Percentiles rank a stretch among this genome's conserved stretches.
phyloP scores from a whole-genome alignment of 2,329 filamentous ascomycete species.

The Penicillium janthinellum region DNA sequence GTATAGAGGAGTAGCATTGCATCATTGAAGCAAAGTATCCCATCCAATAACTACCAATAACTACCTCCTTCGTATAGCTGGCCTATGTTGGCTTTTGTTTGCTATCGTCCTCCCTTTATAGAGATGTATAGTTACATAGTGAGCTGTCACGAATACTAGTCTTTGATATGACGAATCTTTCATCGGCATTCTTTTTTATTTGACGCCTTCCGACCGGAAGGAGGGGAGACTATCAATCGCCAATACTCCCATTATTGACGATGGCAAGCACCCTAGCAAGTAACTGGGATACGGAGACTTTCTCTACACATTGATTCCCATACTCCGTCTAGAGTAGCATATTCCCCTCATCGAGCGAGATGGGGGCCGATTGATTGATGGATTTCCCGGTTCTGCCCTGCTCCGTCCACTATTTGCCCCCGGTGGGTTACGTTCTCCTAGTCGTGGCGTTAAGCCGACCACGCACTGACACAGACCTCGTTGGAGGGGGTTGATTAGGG shows the following conservation, averaged over 20 bases:
- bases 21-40: no score
- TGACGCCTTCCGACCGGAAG: background rate
- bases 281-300: background rate
- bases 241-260: background rate
- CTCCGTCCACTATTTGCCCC: constrained; percentile 4
- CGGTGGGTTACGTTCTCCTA: constrained; percentile 2
- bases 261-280: background rate
- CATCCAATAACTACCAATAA: no score
- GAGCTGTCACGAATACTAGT: background rate
- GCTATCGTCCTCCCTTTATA: background rate
- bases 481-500: constrained; percentile 6
- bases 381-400: constrained; percentile 3
- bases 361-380: background rate
- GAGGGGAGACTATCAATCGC: background rate
- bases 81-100: background rate
- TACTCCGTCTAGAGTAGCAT: background rate
- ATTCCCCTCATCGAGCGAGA: background rate
- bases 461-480: constrained; percentile 9
- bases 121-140: background rate
- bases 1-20: background rate
- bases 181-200: background rate
- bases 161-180: background rate
- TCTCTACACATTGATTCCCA: background rate
- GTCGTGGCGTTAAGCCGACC: constrained; percentile 6
- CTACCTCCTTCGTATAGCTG: background rate